phyloP scores from a whole-genome alignment of 106 monocot genomes.

The Dactylorhiza incarnata region DNA sequence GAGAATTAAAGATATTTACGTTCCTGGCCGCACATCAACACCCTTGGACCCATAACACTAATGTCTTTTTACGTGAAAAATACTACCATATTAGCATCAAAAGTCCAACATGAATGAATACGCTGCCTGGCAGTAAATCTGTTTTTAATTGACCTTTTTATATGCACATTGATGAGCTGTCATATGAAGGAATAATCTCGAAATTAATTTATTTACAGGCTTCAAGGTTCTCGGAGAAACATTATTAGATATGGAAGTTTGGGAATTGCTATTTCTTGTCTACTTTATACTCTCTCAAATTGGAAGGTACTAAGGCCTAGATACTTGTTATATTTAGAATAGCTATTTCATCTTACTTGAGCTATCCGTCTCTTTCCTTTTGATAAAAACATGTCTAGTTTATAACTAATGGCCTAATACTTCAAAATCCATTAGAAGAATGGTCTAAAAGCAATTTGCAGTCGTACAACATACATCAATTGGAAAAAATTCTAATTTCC shows the following conservation, averaged over 20 bases:
- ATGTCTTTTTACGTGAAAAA: background rate
- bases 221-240: slow-evolving; percentile 70
- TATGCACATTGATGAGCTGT: background rate
- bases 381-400: background rate
- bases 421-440: background rate
- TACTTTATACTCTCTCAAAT: slow-evolving; percentile 60
- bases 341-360: background rate
- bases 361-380: background rate
- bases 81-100: background rate
- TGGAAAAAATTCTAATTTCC: too few species aligned
- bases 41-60: background rate
- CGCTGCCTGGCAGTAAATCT: background rate
- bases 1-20: too few species aligned
- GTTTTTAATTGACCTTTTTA: background rate
- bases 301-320: slow-evolving; percentile 60
- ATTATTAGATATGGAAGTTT: slow-evolving; percentile 96
- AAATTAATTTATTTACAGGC: slow-evolving; percentile 43
- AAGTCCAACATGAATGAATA: background rate
- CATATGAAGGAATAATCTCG: background rate
- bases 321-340: background rate
- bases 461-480: background rate
- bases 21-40: too few species aligned
- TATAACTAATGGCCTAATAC: background rate
- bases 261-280: slow-evolving; percentile 81
- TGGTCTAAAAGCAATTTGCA: background rate